A percentile compares a stretch with the other conserved stretches of the same genome.
Evolutionary conservation across 1,284 basidiomycete genomes (phyloP).

Genomic region (Cutaneotrichosporon sp.): DNA sequence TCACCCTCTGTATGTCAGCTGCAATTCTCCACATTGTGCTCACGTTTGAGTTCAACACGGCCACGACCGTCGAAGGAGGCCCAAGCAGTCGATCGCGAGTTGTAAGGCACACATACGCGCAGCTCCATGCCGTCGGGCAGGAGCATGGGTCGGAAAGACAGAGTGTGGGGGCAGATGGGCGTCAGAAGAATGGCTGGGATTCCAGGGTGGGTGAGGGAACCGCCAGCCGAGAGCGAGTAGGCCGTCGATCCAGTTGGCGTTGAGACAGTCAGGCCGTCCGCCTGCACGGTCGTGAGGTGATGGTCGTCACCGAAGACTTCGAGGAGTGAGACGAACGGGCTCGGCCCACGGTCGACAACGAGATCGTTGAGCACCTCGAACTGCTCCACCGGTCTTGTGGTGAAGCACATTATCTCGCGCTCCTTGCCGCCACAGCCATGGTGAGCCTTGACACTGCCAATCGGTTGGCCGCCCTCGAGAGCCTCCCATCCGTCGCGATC

Average conservation of each 20-base stretch:
- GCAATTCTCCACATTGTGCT: background rate
- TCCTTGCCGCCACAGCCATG: constrained; percentile 56
- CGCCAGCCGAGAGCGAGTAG: constrained; percentile 97
- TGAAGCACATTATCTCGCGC: constrained; percentile 97
- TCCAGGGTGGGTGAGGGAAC: constrained; percentile 95
- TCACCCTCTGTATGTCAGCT: constrained; percentile 63
- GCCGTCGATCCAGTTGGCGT: constrained; percentile 98
- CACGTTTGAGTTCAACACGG: constrained; percentile 80
- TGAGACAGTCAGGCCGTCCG: constrained; percentile 91
- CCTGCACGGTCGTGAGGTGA: constrained; percentile 98
- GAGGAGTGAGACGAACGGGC: constrained; percentile 91
- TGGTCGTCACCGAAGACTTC: constrained; percentile 99
- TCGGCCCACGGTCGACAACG: constrained; percentile 95
- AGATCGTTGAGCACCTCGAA: constrained; percentile 98
- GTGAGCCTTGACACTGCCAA: background rate
- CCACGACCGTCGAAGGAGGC: constrained; percentile 97
- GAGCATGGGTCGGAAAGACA: constrained; percentile 98
- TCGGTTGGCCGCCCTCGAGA: constrained; percentile 60
- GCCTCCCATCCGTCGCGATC: constrained; percentile 90
- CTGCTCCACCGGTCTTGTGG: constrained; percentile 88
- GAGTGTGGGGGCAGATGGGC: constrained; percentile 96
- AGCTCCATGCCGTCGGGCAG: constrained; percentile 98
- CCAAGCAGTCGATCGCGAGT: constrained; percentile 97
- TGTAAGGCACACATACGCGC: constrained; percentile 96
- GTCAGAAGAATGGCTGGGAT: constrained; percentile 95